A percentile compares a stretch with the other conserved stretches of the same genome.
Conservation (phyloP, 345 rosid genomes). For the Gossypium australe region DNA sequence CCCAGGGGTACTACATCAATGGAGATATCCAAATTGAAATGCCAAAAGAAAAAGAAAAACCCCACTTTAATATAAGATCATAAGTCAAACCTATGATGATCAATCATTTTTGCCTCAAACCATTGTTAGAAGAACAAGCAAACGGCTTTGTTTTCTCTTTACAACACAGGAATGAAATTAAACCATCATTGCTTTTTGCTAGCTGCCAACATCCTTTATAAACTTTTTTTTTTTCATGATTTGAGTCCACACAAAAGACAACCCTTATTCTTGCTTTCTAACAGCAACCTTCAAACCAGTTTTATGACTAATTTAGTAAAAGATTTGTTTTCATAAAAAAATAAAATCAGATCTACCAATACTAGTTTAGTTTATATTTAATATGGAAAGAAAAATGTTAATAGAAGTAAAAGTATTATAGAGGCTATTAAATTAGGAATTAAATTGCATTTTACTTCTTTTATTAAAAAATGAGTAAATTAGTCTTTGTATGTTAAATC, state of each 20-base stretch:
- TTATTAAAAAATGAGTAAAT: no score
- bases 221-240: conserved; percentile 4
- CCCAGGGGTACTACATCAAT: not conserved
- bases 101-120: conserved; percentile 17
- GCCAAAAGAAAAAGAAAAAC: not conserved
- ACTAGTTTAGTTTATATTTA: no score
- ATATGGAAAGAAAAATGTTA: no score
- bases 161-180: not conserved
- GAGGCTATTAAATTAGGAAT: no score
- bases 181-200: not conserved
- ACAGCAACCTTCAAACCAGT: no score
- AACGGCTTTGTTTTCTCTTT: conserved; percentile 12
- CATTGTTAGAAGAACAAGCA: conserved; percentile 3
- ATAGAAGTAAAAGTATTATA: no score
- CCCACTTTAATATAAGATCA: conserved; percentile 3
- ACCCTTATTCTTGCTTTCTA: not conserved
- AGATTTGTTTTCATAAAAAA: no score
- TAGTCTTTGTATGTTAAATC: no score
- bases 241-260: not conserved
- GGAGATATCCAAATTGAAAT: not conserved
- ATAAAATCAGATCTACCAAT: no score
- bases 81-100: conserved; percentile 16
- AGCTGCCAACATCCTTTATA: not conserved
- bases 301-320: no score
- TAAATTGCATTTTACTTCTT: accelerated